phyloP scores from a whole-genome alignment of 495 filamentous ascomycete species.

The Xylaria telfairii region DNA sequence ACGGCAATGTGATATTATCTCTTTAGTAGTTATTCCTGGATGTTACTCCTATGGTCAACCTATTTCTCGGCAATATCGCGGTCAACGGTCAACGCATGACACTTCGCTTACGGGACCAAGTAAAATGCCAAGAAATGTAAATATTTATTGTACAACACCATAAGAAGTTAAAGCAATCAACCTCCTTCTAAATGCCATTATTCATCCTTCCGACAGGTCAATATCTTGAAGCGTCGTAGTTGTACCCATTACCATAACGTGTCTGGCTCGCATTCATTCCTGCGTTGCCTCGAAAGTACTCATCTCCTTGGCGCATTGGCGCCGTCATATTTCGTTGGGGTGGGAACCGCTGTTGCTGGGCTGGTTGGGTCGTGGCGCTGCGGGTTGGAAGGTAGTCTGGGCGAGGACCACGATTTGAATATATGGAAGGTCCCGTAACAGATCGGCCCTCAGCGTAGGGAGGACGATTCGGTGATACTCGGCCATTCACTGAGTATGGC shows the following conservation, averaged over 20 bases:
- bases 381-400: slow-evolving; percentile 43
- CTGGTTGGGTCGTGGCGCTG: slow-evolving; percentile 45
- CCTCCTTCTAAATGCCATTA: neutral
- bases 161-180: neutral
- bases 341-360: slow-evolving; percentile 41
- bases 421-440: slow-evolving; percentile 47
- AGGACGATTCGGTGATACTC: slow-evolving; percentile 22
- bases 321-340: slow-evolving; percentile 60
- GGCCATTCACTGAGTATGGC: slow-evolving; percentile 3
- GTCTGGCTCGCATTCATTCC: slow-evolving; percentile 28
- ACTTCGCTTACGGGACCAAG: neutral
- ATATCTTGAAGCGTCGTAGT: slow-evolving; percentile 43
- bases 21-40: neutral
- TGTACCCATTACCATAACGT: slow-evolving; percentile 38
- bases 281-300: slow-evolving; percentile 33
- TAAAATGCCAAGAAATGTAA: neutral
- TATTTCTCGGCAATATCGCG: neutral
- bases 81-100: neutral
- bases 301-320: slow-evolving; percentile 40
- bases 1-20: neutral
- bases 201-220: slow-evolving; percentile 17
- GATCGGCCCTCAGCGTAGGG: slow-evolving; percentile 39
- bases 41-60: no score
- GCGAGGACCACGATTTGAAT: slow-evolving; percentile 38
- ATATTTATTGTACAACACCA: slow-evolving; percentile 8